Percentiles rank a stretch among this genome's conserved stretches.
Evolutionary conservation across 768 basidiomycete genomes (phyloP).

Genomic region (Austroboletus festivus): DNA sequence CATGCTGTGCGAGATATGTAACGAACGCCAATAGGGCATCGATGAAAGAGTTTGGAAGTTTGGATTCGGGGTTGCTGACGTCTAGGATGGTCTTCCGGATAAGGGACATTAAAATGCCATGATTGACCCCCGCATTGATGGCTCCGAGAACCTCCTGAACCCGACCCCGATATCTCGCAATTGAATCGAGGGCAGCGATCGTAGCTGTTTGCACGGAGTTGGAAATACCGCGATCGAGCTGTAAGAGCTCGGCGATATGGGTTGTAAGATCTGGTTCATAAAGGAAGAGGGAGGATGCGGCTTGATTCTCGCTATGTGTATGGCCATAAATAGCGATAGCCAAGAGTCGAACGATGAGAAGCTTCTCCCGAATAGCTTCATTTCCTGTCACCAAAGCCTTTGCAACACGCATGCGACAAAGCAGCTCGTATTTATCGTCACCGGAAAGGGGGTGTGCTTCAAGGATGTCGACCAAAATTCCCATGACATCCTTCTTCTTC

Average conservation of each 20-base stretch:
- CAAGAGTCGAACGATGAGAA: conserved; percentile 76
- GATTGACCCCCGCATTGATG: conserved; percentile 93
- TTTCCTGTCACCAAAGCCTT: conserved; percentile 58
- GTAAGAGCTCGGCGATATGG: conserved; percentile 86
- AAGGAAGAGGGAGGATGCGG: conserved; percentile 79
- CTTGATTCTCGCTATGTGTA: conserved; percentile 76
- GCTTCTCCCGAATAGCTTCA: conserved; percentile 68
- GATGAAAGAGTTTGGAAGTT: conserved; percentile 67
- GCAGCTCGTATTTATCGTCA: conserved; percentile 81
- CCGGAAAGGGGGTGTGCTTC: conserved; percentile 69
- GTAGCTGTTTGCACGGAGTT: conserved; percentile 78
- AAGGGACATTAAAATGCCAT: conserved; percentile 89
- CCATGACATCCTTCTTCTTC: conserved; percentile 62
- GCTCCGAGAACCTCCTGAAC: conserved; percentile 85
- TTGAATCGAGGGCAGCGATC: conserved; percentile 85
- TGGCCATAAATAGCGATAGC: conserved; percentile 91
- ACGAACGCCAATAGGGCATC: conserved; percentile 87
- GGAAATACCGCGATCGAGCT: conserved; percentile 71
- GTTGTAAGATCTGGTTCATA: conserved; percentile 92
- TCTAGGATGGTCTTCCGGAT: conserved; percentile 79
- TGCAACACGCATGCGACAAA: conserved; percentile 84
- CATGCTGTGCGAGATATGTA: conserved; percentile 80
- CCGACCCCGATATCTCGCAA: conserved; percentile 79
- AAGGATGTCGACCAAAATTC: conserved; percentile 70
- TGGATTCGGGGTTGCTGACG: conserved; percentile 62